Percentiles rank a stretch among this genome's conserved stretches.
These are phyloP conservation scores for Tuber calosporum DNA, from an alignment of 495 filamentous ascomycete species.

Conservation along the genomic window DNA sequence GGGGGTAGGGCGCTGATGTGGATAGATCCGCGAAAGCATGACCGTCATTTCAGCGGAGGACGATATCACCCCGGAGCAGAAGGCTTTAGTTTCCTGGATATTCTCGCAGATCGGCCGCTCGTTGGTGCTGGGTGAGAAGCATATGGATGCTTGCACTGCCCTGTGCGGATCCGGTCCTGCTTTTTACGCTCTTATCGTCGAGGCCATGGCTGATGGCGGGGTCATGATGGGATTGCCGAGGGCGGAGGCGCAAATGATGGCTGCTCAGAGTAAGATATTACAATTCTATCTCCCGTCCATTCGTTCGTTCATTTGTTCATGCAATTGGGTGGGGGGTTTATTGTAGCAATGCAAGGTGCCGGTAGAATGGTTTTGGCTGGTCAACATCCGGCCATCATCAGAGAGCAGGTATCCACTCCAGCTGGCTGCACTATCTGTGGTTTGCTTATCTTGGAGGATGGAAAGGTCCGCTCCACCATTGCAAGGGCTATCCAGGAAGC, in stretches of 20 bases:
- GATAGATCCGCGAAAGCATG: constrained; percentile 67
- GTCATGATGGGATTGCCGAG: constrained; percentile 75
- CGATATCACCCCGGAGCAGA: constrained; percentile 49
- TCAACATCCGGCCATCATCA: constrained; percentile 67
- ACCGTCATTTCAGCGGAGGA: constrained; percentile 65
- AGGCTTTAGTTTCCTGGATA: constrained; percentile 64
- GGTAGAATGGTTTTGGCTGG: constrained; percentile 62
- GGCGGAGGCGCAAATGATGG: constrained; percentile 70
- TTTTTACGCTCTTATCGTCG: constrained; percentile 69
- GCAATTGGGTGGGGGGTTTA: not conserved
- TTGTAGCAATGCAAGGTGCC: constrained; percentile 54
- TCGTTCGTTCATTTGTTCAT: not conserved
- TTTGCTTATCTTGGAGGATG: constrained; percentile 68
- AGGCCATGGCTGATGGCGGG: constrained; percentile 68
- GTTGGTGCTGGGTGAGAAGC: constrained; percentile 54
- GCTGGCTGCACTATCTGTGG: constrained; percentile 77
- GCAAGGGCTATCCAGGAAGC: constrained; percentile 69
- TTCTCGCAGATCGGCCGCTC: constrained; percentile 65
- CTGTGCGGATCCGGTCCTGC: constrained; percentile 73
- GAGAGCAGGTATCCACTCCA: constrained; percentile 71
- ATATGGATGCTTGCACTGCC: constrained; percentile 69
- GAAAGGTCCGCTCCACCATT: constrained; percentile 60
- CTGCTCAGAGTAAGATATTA: constrained; percentile 59
- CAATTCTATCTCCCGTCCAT: not conserved
- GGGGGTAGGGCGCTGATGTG: constrained; percentile 18